Evolutionary conservation across 176 grass and related monocot species (phyloP).

Genomic region (Avena sativa): DNA sequence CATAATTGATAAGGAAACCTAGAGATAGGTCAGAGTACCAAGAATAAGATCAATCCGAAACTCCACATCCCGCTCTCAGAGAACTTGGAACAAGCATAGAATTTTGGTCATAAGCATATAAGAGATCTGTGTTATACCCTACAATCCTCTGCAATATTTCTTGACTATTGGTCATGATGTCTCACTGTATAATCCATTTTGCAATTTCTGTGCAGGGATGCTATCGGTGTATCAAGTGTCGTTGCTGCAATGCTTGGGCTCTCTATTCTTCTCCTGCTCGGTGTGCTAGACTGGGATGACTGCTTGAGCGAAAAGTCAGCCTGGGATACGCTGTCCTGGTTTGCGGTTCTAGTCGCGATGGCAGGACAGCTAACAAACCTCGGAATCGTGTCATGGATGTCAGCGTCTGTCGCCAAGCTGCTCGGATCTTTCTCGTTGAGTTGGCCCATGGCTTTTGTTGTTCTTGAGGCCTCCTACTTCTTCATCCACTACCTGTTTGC

Average conservation of each 20-base stretch:
- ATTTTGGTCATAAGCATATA: neutral
- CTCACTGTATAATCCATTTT: conserved; percentile 9
- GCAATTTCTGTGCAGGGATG: conserved; percentile 49
- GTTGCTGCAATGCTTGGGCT: conserved; percentile 88
- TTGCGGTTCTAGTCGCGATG: conserved; percentile 88
- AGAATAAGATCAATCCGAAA: no score
- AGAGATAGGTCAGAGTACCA: no score
- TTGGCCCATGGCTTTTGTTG: conserved; percentile 69
- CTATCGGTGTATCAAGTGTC: conserved; percentile 78
- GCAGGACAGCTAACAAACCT: conserved; percentile 78
- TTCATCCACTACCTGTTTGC: conserved; percentile 91
- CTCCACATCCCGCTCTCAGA: no score
- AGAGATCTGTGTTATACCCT: neutral
- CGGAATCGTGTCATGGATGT: conserved; percentile 88
- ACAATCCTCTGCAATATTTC: neutral
- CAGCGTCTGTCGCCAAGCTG: conserved; percentile 71
- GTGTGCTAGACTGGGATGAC: conserved; percentile 86
- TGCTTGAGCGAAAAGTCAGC: conserved; percentile 91
- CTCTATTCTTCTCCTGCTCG: conserved; percentile 86
- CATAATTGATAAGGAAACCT: no score
- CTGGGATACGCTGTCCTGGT: conserved; percentile 92
- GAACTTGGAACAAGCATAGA: no score
- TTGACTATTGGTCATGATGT: neutral
- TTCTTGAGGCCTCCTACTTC: conserved; percentile 83
- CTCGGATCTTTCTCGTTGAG: conserved; percentile 74